These are phyloP conservation scores for Suillus decipiens DNA, from an alignment of 768 basidiomycete genomes.

Conservation along the genomic window DNA sequence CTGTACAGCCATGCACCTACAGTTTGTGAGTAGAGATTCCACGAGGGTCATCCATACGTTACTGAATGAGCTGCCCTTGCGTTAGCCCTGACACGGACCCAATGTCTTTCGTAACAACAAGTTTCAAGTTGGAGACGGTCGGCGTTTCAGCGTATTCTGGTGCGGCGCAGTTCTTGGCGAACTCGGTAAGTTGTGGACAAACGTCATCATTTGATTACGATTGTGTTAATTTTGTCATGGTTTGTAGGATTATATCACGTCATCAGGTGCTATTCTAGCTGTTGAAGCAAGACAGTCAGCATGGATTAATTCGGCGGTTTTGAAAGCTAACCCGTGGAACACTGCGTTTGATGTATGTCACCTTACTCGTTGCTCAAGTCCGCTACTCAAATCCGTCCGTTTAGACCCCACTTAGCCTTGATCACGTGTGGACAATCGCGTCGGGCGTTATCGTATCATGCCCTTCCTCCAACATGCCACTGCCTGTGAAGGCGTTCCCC, in stretches of 20 bases:
- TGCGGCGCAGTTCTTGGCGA: slow-evolving; percentile 42
- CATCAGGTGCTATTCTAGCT: slow-evolving; percentile 60
- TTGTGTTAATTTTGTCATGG: neutral
- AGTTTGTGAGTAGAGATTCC: slow-evolving; percentile 9
- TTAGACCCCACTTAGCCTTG: slow-evolving; percentile 39
- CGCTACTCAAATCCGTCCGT: slow-evolving; percentile 12
- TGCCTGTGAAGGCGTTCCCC: slow-evolving; percentile 53
- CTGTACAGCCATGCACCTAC: slow-evolving; percentile 17
- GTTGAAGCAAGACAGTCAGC: slow-evolving; percentile 54
- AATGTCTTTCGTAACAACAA: slow-evolving; percentile 43
- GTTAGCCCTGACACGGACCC: slow-evolving; percentile 44
- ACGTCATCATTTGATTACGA: neutral
- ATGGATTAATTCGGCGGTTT: slow-evolving; percentile 48
- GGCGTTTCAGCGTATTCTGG: slow-evolving; percentile 62
- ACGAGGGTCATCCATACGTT: neutral
- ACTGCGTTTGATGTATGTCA: slow-evolving; percentile 43
- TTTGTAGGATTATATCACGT: slow-evolving; percentile 45
- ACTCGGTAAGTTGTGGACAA: slow-evolving; percentile 17
- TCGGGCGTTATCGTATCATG: slow-evolving; percentile 48
- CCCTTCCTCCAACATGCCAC: slow-evolving; percentile 47
- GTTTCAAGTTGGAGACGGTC: slow-evolving; percentile 54
- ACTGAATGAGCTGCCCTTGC: neutral
- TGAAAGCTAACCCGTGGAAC: slow-evolving; percentile 45
- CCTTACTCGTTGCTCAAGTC: neutral
- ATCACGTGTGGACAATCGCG: slow-evolving; percentile 49